Evolutionary conservation across 768 basidiomycete species (phyloP).

Genomic region (Panus rudis): DNA sequence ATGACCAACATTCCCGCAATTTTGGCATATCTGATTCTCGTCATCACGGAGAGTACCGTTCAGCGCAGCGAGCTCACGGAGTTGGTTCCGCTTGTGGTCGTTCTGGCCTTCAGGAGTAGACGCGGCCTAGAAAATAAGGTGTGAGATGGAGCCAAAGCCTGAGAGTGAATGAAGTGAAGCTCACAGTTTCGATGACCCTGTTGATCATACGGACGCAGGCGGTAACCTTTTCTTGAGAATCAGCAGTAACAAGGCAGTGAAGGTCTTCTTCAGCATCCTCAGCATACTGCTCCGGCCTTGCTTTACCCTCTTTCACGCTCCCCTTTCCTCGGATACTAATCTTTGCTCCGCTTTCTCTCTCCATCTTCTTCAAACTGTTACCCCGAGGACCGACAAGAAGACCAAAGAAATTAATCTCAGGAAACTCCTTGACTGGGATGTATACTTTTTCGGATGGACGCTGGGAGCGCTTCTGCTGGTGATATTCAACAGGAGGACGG

Average conservation of each 20-base stretch:
- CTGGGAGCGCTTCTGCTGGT: constrained; percentile 88
- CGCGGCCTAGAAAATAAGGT: constrained; percentile 62
- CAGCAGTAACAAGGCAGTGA: constrained; percentile 93
- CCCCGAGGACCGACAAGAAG: constrained; percentile 96
- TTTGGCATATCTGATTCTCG: constrained; percentile 99
- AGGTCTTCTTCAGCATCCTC: constrained; percentile 98
- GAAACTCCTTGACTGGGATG: constrained; percentile 99
- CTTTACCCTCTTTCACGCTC: constrained; percentile 98
- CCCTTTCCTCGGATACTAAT: constrained; percentile 98
- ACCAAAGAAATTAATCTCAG: constrained; percentile 99
- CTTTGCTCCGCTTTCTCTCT: constrained; percentile 94
- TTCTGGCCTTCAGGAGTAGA: constrained; percentile 99
- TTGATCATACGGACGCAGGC: constrained; percentile 94
- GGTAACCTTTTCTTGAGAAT: constrained; percentile 86
- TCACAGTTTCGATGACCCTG: constrained; percentile 93
- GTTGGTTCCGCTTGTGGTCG: constrained; percentile 98
- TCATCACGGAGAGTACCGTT: constrained; percentile 99
- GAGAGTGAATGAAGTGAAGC: constrained; percentile 20
- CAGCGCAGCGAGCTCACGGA: constrained; percentile 93
- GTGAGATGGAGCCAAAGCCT: constrained; percentile 2
- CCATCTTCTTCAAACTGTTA: constrained; percentile 99
- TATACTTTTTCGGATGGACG: constrained; percentile 97
- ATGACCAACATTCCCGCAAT: constrained; percentile 89
- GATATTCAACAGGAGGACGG: constrained; percentile 94
- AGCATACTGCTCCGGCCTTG: constrained; percentile 86